Conservation (phyloP, 2,329 filamentous ascomycete genomes). For the Dothidotthia symphoricarpi region DNA sequence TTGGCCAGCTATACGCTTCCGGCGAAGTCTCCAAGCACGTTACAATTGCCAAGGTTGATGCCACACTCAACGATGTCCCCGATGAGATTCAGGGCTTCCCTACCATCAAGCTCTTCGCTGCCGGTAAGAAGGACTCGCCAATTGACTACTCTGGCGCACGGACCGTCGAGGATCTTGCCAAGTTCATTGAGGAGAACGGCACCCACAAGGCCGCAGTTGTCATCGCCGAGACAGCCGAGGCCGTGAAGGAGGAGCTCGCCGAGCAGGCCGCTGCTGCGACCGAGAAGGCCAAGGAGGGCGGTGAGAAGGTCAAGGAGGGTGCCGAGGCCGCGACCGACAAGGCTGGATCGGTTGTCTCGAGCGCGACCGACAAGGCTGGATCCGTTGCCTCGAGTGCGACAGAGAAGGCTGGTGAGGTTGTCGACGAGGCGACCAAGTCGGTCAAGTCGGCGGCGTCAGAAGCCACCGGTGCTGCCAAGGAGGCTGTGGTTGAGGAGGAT, state of each 20-base stretch:
- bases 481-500: conserved; percentile 36
- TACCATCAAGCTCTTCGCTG: conserved; percentile 97
- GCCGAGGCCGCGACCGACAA: conserved; percentile 46
- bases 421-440: conserved; percentile 16
- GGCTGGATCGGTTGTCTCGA: conserved; percentile 45
- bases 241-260: conserved; percentile 44
- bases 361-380: conserved; percentile 37
- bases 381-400: conserved; percentile 34
- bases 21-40: conserved; percentile 57
- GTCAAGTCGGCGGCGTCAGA: conserved; percentile 44
- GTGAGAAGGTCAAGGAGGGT: conserved; percentile 46
- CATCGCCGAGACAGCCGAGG: conserved; percentile 56
- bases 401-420: conserved; percentile 33
- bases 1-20: conserved; percentile 56
- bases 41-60: conserved; percentile 85
- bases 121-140: conserved; percentile 80
- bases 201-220: conserved; percentile 75
- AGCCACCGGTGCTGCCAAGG: conserved; percentile 40
- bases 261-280: conserved; percentile 44
- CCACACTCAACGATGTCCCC: conserved; percentile 92
- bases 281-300: conserved; percentile 40
- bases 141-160: conserved; percentile 85
- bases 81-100: conserved; percentile 98
- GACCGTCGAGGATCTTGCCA: conserved; percentile 84
- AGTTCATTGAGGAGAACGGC: conserved; percentile 94